Conservation (phyloP, 2,329 filamentous ascomycete genomes). For the Xylariaceae sp. region DNA sequence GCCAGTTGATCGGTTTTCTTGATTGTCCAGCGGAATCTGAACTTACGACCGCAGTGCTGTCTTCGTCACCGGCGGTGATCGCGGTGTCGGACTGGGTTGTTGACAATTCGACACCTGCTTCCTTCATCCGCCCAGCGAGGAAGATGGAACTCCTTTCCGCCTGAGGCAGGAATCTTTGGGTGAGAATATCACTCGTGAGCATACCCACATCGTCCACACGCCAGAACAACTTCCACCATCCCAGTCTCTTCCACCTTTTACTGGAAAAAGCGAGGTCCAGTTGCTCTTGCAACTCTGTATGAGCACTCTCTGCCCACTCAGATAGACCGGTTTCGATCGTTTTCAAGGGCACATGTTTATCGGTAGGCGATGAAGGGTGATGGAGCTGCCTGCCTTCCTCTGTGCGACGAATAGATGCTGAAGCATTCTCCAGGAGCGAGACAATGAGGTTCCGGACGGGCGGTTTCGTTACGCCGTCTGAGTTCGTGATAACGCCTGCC, state of each 20-base stretch:
- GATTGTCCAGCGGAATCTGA: background rate
- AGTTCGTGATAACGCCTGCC: slow-evolving; percentile 36
- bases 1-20: slow-evolving; percentile 51
- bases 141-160: slow-evolving; percentile 81
- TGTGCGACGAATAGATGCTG: slow-evolving; percentile 41
- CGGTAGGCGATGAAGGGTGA: slow-evolving; percentile 28
- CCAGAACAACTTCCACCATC: slow-evolving; percentile 96
- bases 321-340: slow-evolving; percentile 56
- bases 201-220: slow-evolving; percentile 85
- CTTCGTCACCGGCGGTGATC: slow-evolving; percentile 16
- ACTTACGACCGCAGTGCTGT: background rate
- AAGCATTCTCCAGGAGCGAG: slow-evolving; percentile 57
- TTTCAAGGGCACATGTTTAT: slow-evolving; percentile 36
- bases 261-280: slow-evolving; percentile 72
- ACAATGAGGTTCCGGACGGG: slow-evolving; percentile 61
- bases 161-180: slow-evolving; percentile 67
- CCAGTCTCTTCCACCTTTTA: slow-evolving; percentile 70
- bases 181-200: slow-evolving; percentile 73
- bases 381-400: slow-evolving; percentile 41
- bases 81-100: background rate
- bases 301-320: slow-evolving; percentile 71
- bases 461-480: slow-evolving; percentile 51
- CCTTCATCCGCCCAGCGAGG: slow-evolving; percentile 69
- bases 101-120: slow-evolving; percentile 30
- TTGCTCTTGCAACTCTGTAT: slow-evolving; percentile 75